Evolutionary conservation across 805 yeast species (phyloP).

Genomic region (Zygosaccharomyces siamensis): DNA sequence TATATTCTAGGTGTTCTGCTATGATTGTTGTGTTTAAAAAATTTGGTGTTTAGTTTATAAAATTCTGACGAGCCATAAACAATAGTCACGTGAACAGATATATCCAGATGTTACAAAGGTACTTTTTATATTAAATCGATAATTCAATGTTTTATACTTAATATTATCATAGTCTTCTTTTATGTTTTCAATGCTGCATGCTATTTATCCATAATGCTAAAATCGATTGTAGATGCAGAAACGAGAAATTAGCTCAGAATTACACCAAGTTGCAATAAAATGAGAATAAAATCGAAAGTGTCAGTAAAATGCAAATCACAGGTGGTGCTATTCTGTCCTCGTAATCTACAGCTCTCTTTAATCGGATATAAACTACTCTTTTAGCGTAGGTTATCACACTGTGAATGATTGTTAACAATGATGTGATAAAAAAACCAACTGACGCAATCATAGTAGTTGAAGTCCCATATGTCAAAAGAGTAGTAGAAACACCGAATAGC

Average conservation of each 20-base stretch:
- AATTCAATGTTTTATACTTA: not conserved
- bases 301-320: conserved; percentile 68
- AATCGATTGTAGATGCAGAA: not conserved
- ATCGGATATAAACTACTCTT: conserved; percentile 79
- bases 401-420: conserved; percentile 67
- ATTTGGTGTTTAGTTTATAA: conserved; percentile 1
- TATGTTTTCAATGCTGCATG: not conserved
- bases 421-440: conserved; percentile 77
- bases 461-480: conserved; percentile 81
- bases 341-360: conserved; percentile 75
- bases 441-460: conserved; percentile 72
- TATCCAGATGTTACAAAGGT: not conserved
- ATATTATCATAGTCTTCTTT: not conserved
- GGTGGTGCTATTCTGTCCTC: conserved; percentile 88
- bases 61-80: not conserved
- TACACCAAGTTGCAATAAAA: conserved; percentile 41
- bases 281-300: conserved; percentile 60
- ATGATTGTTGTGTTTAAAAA: not conserved
- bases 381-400: conserved; percentile 69
- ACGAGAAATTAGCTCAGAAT: not conserved
- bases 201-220: not conserved
- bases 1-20: not conserved
- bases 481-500: conserved; percentile 82
- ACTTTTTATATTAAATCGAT: not conserved
- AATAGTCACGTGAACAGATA: not conserved